phyloP scores from a whole-genome alignment of 2,329 filamentous ascomycete species.

The Fusarium hostae region DNA sequence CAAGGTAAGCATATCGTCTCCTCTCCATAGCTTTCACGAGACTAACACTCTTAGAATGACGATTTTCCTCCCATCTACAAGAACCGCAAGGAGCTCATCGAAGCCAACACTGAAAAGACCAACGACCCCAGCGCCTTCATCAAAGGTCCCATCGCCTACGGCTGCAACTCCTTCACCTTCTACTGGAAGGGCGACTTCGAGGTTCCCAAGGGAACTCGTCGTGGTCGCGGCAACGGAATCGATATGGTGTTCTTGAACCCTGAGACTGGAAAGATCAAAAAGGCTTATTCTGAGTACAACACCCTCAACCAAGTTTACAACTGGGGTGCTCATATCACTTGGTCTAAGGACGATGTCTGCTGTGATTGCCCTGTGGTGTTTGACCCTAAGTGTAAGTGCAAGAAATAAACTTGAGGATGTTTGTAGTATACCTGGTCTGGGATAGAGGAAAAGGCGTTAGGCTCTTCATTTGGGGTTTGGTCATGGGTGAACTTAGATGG shows the following conservation, averaged over 20 bases:
- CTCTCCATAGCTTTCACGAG: fast-evolving
- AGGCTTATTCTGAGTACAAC: slow-evolving; percentile 39
- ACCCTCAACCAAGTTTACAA: slow-evolving; percentile 39
- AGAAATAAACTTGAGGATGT: not conserved
- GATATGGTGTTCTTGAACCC: slow-evolving; percentile 36
- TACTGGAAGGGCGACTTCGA: slow-evolving; percentile 41
- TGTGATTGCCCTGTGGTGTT: slow-evolving; percentile 37
- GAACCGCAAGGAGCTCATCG: slow-evolving; percentile 26
- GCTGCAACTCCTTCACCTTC: slow-evolving; percentile 38
- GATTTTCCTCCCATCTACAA: slow-evolving; percentile 35
- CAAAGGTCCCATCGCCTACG: slow-evolving; percentile 32
- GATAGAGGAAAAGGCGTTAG: slow-evolving; percentile 15
- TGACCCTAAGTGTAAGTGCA: slow-evolving; percentile 30
- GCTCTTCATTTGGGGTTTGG: not conserved
- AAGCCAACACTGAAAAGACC: slow-evolving; percentile 10
- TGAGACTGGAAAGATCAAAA: slow-evolving; percentile 20
- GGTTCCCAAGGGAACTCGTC: slow-evolving; percentile 3
- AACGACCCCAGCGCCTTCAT: slow-evolving; percentile 27
- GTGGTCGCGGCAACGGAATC: slow-evolving; percentile 32
- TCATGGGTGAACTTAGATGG: not conserved
- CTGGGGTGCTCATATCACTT: slow-evolving; percentile 36
- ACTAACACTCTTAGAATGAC: slow-evolving; percentile 10
- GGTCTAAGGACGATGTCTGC: slow-evolving; percentile 32
- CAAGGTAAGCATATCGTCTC: not conserved
- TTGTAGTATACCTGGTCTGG: not conserved